Base-by-base conservation (phyloP, 495 filamentous ascomycete species). In the Clavariopsis aquatica region DNA sequence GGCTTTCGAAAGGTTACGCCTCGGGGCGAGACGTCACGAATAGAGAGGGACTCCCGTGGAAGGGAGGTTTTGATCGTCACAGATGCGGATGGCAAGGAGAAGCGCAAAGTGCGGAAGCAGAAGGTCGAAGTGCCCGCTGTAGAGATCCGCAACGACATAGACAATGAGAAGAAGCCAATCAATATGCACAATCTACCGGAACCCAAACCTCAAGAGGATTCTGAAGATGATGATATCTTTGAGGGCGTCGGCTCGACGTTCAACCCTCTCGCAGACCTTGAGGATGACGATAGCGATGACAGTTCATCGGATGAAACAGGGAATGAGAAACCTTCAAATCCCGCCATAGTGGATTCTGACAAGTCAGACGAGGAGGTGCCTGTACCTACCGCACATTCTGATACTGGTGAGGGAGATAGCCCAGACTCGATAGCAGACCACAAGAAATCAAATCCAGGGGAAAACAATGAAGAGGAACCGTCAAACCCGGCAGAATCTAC, bases 161-260 rank as follows among this genome's bases (percentile, higher is more conserved):
- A 68, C n/a, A 52, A 62, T 28, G 20, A 19, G 6, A 51, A 62
- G 17, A 66, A 64, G 29, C 36, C 54, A 0, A 31, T 61, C 58
- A 53, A 52, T n/a, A 51, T 61, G 34, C 51, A 55, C 24, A 53
- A 60, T 31, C 74, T 77, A 1, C 76, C 72, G 28, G 74, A 75
- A 24, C 60, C 64, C 10, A 43, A 47, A 24, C 51, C 51, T 1
- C 81, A 81, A 63, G 81, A 81, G 55, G 83, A 85, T 45, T 81
- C 89, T 56, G 82, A 82, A 24, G 84, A 87, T 57, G 72, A 82
- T 15, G 84, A 87, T 71, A 98, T 98, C 23, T 98, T 98, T 71
- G 91, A 88, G 51, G 94, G 89, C 31, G 91, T 85, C 1, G 94
- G 89, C 5, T 84, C 84, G 24, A 91, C 94, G 69, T 98, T 96